Evolutionary conservation across 2,329 filamentous ascomycete species (phyloP).

Genomic region (Bisporella sp.): DNA sequence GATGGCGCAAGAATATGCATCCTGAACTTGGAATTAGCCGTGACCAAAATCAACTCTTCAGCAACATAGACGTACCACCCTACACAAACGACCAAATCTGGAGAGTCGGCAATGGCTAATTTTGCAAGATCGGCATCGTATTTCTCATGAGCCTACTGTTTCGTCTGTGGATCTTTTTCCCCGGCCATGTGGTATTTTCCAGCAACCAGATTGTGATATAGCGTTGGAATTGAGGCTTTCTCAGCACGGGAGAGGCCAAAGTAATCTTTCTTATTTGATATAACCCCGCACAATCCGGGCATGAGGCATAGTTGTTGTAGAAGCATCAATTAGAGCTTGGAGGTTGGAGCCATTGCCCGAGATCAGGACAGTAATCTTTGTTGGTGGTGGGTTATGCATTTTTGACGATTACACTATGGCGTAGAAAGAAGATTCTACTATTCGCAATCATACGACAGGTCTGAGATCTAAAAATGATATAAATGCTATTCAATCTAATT

Average conservation of each 20-base stretch:
- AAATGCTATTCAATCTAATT: too few species aligned
- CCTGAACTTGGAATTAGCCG: too few species aligned
- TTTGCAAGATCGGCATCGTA: constrained; percentile 62
- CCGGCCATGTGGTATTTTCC: constrained; percentile 33
- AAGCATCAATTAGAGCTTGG: constrained; percentile 51
- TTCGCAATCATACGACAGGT: too few species aligned
- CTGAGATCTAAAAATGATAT: too few species aligned
- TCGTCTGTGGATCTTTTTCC: constrained; percentile 34
- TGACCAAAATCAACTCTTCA: too few species aligned
- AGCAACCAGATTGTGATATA: constrained; percentile 58
- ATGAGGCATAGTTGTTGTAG: constrained; percentile 36
- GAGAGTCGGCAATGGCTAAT: constrained; percentile 43
- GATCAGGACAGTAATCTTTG: constrained; percentile 50
- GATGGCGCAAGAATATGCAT: constrained; percentile 61
- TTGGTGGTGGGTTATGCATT: constrained; percentile 15
- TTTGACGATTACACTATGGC: neutral
- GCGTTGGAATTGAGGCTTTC: constrained; percentile 51
- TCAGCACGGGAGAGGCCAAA: constrained; percentile 57
- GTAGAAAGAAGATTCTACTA: too few species aligned
- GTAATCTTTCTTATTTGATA: constrained; percentile 58
- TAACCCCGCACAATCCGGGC: constrained; percentile 52
- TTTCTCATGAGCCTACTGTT: constrained; percentile 44
- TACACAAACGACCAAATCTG: constrained; percentile 58
- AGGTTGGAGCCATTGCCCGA: constrained; percentile 66
- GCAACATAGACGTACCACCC: constrained; percentile 39